Conservation (phyloP, 768 basidiomycete species). For the Suillus placidus region DNA sequence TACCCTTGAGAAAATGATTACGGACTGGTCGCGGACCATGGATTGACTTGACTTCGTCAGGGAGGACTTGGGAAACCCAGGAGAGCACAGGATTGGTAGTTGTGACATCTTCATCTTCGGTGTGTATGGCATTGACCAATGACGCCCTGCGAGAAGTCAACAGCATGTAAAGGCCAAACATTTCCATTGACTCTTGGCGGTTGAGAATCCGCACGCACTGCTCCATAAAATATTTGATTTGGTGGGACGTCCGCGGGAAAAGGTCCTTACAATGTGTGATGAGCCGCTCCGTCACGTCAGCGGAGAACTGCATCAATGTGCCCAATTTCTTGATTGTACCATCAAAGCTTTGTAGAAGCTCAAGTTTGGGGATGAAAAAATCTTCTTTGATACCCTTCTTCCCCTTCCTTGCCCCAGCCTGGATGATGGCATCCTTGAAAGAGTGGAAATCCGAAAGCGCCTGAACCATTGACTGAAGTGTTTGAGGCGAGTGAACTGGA, state of each 20-base stretch:
- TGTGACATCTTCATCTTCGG: neutral
- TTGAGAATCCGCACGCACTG: constrained; percentile 39
- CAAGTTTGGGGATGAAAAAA: constrained; percentile 42
- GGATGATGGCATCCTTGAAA: constrained; percentile 1
- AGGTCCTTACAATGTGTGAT: constrained; percentile 36
- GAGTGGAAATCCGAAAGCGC: constrained; percentile 3
- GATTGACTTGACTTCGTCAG: constrained; percentile 8
- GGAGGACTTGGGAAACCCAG: neutral
- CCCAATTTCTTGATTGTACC: constrained; percentile 28
- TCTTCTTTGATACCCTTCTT: constrained; percentile 25
- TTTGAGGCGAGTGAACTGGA: constrained; percentile 21
- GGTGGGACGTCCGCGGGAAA: constrained; percentile 25
- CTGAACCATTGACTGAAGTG: neutral
- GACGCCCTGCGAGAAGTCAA: neutral
- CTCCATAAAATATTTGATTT: constrained; percentile 32
- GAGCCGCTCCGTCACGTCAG: constrained; percentile 39
- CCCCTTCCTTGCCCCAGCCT: neutral
- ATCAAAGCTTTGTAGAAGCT: constrained; percentile 34
- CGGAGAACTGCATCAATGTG: constrained; percentile 35
- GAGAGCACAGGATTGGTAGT: neutral
- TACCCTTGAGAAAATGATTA: neutral
- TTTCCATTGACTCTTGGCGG: constrained; percentile 28
- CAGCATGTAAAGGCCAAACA: constrained; percentile 24
- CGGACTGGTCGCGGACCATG: neutral
- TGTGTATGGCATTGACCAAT: neutral